Evolutionary conservation across 139 green algal species (phyloP), one percentile per base, ranked within the genome.

Genomic region (Chlorella sp.): DNA sequence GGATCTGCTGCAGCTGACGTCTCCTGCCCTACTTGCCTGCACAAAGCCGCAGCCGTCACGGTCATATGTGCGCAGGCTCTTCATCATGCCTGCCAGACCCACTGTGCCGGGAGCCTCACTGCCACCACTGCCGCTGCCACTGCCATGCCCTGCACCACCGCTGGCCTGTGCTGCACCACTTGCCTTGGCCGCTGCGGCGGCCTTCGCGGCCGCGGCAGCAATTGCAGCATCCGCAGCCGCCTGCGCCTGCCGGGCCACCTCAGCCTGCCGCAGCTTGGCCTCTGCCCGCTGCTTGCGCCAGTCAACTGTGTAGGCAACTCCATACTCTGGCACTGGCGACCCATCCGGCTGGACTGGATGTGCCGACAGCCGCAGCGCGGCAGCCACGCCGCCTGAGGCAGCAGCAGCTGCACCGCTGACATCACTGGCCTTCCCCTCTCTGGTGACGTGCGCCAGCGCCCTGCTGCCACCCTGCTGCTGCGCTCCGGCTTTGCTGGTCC

Each of bases 181-280:
- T 23, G 56, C 32, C 47, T n/a, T 25, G 21, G 75, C 75, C 2
- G 56, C 21, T 28, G 57, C 75, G 5, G 56, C 57, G 16, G 75
- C 51, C 51, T 60, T 60, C 12, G 51, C 55, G 16, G 75, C 75
- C 2, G 55, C 75, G 5, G 71, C n/a, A 32, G 67, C 56, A 32
- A 80, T 86, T 28, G 57, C 72, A 21, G 39, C 71, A 1, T 80
- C 56, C 7, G 70, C 80, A 4, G 65, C 70, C 2, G 30, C 28
- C 30, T 18, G 21, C 26, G 74, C 47, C 51, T 81, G 51, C n/a
- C 74, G 51, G 4, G 51, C 74, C 13, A n/a, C 74, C 32, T 47
- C 55, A 11, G 55, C 74, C 47, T 81, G 51, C 34, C 12, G 28
- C 74, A 69, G 23, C 18, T 70, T 81, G 17, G 80, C 80, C 38